A percentile compares a stretch with the other conserved stretches of the same genome.
These are phyloP conservation scores for Hypoxylon rickii DNA, from an alignment of 495 filamentous ascomycete species.

Conservation along the genomic window DNA sequence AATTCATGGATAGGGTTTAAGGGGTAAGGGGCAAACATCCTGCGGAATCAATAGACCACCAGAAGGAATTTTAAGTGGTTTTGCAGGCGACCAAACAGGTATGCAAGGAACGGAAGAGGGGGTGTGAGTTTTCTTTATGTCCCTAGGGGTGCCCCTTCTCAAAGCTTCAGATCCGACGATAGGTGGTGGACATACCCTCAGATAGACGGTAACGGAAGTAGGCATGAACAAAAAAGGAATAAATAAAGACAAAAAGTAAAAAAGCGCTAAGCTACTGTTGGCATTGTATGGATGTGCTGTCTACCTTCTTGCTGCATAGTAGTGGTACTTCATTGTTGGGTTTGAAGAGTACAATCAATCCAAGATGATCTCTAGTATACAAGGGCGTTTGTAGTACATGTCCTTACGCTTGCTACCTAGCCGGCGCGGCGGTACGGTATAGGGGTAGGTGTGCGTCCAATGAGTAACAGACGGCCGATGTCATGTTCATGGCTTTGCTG, in stretches of 20 bases:
- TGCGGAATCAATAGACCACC: constrained; percentile 5
- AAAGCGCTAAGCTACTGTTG: constrained; percentile 2
- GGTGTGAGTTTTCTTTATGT: constrained; percentile 21
- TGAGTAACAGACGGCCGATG: no score
- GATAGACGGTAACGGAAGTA: constrained; percentile 30
- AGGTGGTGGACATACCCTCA: constrained; percentile 17
- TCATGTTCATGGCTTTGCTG: no score
- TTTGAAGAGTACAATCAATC: no score
- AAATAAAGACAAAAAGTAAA: constrained; percentile 35
- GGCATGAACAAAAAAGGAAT: constrained; percentile 24
- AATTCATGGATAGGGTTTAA: constrained; percentile 13
- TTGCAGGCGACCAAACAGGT: background rate
- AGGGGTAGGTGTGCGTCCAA: no score
- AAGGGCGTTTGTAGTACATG: no score
- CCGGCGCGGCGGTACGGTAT: no score
- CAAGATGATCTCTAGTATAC: no score
- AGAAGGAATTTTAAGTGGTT: constrained; percentile 32
- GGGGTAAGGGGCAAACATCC: constrained; percentile 6
- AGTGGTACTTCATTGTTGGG: no score
- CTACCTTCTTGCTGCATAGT: no score
- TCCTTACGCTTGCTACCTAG: no score
- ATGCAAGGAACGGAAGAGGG: background rate
- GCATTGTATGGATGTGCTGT: background rate
- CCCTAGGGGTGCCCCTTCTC: constrained; percentile 13
- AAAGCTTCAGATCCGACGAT: constrained; percentile 22